Evolutionary conservation across 2,329 filamentous ascomycete genomes (phyloP).

Genomic region (Trichoderma oligosporum): DNA sequence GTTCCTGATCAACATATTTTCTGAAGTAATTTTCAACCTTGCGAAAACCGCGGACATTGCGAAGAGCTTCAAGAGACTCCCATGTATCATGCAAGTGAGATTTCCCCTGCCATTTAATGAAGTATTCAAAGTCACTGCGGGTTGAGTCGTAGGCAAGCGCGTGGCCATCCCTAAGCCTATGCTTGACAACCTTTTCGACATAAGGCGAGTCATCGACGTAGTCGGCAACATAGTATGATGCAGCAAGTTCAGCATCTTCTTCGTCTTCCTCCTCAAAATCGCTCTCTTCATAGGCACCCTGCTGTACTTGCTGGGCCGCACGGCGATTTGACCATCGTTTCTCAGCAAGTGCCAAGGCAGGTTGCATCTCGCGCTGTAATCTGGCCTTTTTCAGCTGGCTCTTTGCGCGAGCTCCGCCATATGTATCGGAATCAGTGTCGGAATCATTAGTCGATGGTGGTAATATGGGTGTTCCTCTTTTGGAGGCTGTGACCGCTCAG

Average conservation of each 20-base stretch:
- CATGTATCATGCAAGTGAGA: slow-evolving; percentile 95
- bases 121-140: slow-evolving; percentile 79
- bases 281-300: slow-evolving; percentile 62
- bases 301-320: slow-evolving; percentile 69
- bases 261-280: slow-evolving; percentile 62
- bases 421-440: slow-evolving; percentile 70
- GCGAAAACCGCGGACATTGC: slow-evolving; percentile 75
- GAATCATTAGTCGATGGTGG: slow-evolving; percentile 57
- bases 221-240: slow-evolving; percentile 65
- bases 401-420: slow-evolving; percentile 71
- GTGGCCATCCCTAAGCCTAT: slow-evolving; percentile 69
- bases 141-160: slow-evolving; percentile 55
- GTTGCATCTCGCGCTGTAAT: slow-evolving; percentile 64
- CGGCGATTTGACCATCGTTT: slow-evolving; percentile 89
- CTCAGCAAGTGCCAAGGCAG: slow-evolving; percentile 66
- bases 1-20: slow-evolving; percentile 75
- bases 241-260: slow-evolving; percentile 52
- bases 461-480: slow-evolving; percentile 54
- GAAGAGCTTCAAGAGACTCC: slow-evolving; percentile 74
- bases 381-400: slow-evolving; percentile 72
- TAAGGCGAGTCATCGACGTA: slow-evolving; percentile 76
- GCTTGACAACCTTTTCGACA: slow-evolving; percentile 87
- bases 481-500: slow-evolving; percentile 47
- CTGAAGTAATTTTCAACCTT: slow-evolving; percentile 94
- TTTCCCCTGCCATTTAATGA: slow-evolving; percentile 95